These are phyloP conservation scores for Cordyceps farinosa DNA, from an alignment of 2,329 filamentous ascomycete genomes.

Conservation along the genomic window DNA sequence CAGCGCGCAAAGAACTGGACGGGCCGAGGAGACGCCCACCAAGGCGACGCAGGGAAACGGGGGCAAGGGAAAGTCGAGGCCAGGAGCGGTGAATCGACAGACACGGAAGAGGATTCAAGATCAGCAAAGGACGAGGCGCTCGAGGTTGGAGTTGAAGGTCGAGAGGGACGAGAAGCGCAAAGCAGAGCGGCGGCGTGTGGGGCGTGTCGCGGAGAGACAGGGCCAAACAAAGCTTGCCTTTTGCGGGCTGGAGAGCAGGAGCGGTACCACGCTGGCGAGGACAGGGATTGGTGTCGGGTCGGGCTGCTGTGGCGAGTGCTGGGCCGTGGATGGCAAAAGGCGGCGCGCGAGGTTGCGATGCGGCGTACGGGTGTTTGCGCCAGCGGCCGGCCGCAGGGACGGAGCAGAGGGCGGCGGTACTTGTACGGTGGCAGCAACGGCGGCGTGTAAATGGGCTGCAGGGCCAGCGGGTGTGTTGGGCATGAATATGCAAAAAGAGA, in stretches of 20 bases:
- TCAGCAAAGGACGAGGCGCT: slow-evolving; percentile 8
- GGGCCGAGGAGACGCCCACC: slow-evolving; percentile 13
- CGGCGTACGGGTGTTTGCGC: slow-evolving; percentile 16
- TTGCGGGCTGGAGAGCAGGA: slow-evolving; percentile 15
- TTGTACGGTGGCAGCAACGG: slow-evolving; percentile 7
- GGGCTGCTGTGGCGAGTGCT: slow-evolving; percentile 10
- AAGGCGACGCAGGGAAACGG: not conserved
- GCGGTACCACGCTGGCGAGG: slow-evolving; percentile 4
- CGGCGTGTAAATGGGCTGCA: slow-evolving; percentile 9
- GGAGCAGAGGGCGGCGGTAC: slow-evolving; percentile 8
- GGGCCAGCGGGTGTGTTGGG: slow-evolving; percentile 14
- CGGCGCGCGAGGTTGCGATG: slow-evolving; percentile 14
- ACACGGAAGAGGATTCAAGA: slow-evolving; percentile 5
- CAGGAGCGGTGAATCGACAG: slow-evolving; percentile 8
- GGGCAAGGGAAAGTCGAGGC: not conserved
- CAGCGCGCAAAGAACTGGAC: not conserved
- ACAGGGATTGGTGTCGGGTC: slow-evolving; percentile 14
- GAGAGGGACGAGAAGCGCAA: slow-evolving; percentile 8
- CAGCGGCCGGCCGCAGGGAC: slow-evolving; percentile 13
- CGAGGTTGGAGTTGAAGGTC: slow-evolving; percentile 11
- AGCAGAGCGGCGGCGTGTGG: slow-evolving; percentile 13
- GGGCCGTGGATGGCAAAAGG: slow-evolving; percentile 2
- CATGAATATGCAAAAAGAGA: slow-evolving; percentile 11
- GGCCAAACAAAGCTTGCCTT: slow-evolving; percentile 14
- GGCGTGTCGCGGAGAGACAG: slow-evolving; percentile 14